Conservation (phyloP, 2,329 filamentous ascomycete genomes). For the Blastomyces gilchristii region DNA sequence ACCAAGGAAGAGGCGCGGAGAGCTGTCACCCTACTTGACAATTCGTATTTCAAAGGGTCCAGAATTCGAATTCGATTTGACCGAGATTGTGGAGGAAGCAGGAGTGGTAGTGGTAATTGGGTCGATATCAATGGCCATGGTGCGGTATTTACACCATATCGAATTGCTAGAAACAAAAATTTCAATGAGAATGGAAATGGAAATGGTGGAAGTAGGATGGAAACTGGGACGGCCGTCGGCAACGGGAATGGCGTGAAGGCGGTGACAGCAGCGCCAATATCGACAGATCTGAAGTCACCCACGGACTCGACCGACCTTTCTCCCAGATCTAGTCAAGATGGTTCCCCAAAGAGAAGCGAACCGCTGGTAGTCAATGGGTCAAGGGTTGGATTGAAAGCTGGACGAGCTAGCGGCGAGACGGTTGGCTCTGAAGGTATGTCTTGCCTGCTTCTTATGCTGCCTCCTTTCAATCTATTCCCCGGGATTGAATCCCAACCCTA, state of each 20-base stretch:
- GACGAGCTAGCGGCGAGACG: slow-evolving; percentile 6
- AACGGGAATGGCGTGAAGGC: slow-evolving; percentile 8
- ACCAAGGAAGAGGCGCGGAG: slow-evolving; percentile 28
- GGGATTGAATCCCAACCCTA: background rate
- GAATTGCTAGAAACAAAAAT: background rate
- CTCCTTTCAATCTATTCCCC: too few species aligned
- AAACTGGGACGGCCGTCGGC: background rate
- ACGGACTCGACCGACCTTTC: background rate
- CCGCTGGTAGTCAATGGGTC: slow-evolving; percentile 30
- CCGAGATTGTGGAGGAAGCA: slow-evolving; percentile 15
- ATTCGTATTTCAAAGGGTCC: slow-evolving; percentile 24
- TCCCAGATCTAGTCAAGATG: slow-evolving; percentile 13
- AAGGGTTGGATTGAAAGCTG: slow-evolving; percentile 17
- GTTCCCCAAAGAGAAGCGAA: slow-evolving; percentile 17
- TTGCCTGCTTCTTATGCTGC: background rate
- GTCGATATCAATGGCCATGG: too few species aligned
- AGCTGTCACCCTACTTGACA: slow-evolving; percentile 27
- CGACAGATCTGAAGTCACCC: slow-evolving; percentile 14
- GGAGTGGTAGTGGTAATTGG: slow-evolving; percentile 7
- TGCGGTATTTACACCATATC: background rate
- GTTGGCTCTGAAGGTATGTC: slow-evolving; percentile 11
- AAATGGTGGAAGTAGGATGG: background rate
- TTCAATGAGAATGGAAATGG: background rate
- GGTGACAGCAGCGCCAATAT: slow-evolving; percentile 14
- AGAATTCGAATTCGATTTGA: slow-evolving; percentile 28